Percentiles rank a stretch among this genome's conserved stretches.
phyloP scores from a whole-genome alignment of 2,329 filamentous ascomycete species.

The Pochonia chlamydosporia region DNA sequence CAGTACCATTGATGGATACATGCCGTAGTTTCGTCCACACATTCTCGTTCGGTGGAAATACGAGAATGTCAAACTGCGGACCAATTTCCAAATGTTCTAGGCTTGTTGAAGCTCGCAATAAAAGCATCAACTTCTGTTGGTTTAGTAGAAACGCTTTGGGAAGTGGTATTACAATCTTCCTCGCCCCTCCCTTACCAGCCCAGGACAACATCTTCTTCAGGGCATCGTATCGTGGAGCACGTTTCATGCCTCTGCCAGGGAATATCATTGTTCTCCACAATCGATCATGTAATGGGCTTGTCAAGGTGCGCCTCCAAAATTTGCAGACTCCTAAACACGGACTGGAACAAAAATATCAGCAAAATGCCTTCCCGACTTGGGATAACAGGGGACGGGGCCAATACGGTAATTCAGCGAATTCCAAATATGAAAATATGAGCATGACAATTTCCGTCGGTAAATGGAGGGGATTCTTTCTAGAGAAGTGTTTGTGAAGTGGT shows the following conservation, averaged over 20 bases:
- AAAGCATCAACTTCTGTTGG: slow-evolving; percentile 20
- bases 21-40: slow-evolving; percentile 10
- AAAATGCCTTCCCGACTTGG: no score
- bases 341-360: slow-evolving; percentile 13
- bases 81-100: slow-evolving; percentile 22
- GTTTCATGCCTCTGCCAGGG: slow-evolving; percentile 12
- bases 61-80: slow-evolving; percentile 1
- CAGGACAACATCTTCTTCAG: slow-evolving; percentile 24
- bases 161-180: slow-evolving; percentile 21
- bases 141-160: slow-evolving; percentile 21
- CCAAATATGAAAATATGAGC: slow-evolving; percentile 28
- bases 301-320: slow-evolving; percentile 24
- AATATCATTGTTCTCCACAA: slow-evolving; percentile 28
- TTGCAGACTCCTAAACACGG: slow-evolving; percentile 27
- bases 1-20: slow-evolving; percentile 9
- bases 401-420: slow-evolving; percentile 26
- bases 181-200: slow-evolving; percentile 23
- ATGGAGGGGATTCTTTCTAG: slow-evolving; percentile 27
- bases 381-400: slow-evolving; percentile 1
- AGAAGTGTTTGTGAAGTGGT: slow-evolving; percentile 27
- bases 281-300: slow-evolving; percentile 19
- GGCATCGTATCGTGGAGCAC: slow-evolving; percentile 16
- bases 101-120: slow-evolving; percentile 19
- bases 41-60: slow-evolving; percentile 6
- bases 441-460: slow-evolving; percentile 31